Percentiles rank a stretch among this genome's conserved stretches.
Conservation (phyloP, 1,284 basidiomycete genomes). For the Leccinum huronense region DNA sequence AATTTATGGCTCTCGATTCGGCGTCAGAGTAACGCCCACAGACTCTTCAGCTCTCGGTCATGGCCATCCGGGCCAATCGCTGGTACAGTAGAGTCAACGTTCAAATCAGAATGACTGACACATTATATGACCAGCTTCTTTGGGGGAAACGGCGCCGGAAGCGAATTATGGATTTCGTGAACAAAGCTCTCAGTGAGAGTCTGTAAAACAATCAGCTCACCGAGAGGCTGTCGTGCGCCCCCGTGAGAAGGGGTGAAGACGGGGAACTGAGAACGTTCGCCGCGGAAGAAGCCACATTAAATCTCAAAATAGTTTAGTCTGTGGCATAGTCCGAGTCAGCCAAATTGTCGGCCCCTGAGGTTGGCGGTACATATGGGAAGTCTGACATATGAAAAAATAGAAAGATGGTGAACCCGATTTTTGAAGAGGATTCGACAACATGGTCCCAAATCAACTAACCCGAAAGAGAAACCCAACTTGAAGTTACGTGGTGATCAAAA, state of each 20-base stretch:
- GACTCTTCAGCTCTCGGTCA: not conserved
- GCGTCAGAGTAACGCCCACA: not conserved
- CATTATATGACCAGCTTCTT: not conserved
- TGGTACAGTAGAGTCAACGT: not conserved
- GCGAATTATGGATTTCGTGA: not conserved
- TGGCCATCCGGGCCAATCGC: not conserved
- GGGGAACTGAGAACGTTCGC: constrained; percentile 15
- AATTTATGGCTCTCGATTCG: no score
- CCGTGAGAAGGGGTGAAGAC: constrained; percentile 6
- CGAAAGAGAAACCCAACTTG: not conserved
- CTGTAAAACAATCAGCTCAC: not conserved
- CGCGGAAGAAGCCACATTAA: constrained; percentile 3
- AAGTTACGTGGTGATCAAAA: constrained; percentile 3
- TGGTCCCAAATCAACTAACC: not conserved
- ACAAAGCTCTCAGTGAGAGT: constrained; percentile 2
- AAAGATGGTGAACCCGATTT: not conserved
- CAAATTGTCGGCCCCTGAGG: constrained; percentile 3
- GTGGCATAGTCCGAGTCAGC: constrained; percentile 4
- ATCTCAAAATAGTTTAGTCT: constrained; percentile 24
- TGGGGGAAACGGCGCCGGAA: not conserved
- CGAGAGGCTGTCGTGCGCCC: not conserved
- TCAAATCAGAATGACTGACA: not conserved
- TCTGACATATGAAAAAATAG: not conserved
- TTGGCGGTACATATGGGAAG: not conserved
- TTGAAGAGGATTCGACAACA: not conserved